Evolutionary conservation across 2,329 filamentous ascomycete species (phyloP).

Genomic region (Colletotrichum sp.): DNA sequence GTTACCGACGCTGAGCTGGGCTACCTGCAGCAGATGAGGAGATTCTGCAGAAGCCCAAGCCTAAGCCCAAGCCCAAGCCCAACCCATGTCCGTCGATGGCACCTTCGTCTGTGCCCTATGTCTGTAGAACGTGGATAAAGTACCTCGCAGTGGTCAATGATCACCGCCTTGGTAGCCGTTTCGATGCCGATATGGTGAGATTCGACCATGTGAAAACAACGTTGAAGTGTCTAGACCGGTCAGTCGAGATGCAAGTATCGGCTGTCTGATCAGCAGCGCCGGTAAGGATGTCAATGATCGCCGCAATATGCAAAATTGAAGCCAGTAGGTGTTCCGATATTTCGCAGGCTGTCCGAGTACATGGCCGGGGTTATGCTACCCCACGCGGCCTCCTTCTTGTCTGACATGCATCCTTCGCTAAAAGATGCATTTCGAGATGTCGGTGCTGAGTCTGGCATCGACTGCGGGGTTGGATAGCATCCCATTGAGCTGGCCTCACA

Average conservation of each 20-base stretch:
- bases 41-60: background rate
- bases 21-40: background rate
- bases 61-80: background rate
- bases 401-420: background rate
- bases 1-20: background rate
- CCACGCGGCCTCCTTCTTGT: background rate
- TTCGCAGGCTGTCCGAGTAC: background rate
- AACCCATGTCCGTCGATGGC: background rate
- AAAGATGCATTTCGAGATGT: background rate
- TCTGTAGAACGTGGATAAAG: background rate
- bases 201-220: background rate
- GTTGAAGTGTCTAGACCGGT: background rate
- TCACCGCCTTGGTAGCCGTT: background rate
- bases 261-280: background rate
- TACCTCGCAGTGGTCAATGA: background rate
- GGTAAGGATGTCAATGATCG: background rate
- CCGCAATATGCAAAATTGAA: constrained; percentile 11
- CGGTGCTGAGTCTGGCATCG: background rate
- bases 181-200: background rate
- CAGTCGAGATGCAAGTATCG: background rate
- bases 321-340: background rate
- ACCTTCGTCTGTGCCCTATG: background rate
- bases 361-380: background rate
- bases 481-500: background rate
- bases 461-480: constrained; percentile 8